Conservation (phyloP, 768 basidiomycete species). For the Lyophyllum shimeji region DNA sequence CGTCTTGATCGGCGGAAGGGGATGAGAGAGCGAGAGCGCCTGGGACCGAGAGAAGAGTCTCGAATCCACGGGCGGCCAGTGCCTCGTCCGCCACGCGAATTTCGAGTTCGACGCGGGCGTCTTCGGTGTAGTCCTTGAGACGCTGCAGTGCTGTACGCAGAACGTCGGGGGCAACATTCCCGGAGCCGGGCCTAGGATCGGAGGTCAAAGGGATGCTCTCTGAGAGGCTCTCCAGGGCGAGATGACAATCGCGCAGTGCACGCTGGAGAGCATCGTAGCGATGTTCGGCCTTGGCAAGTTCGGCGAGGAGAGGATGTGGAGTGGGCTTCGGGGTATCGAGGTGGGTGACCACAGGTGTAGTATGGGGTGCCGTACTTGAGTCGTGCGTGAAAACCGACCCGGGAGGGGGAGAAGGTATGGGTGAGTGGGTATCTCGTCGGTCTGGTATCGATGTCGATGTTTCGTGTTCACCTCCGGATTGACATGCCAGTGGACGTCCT, state of each 20-base stretch:
- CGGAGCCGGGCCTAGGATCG: conserved; percentile 5
- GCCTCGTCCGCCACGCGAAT: conserved; percentile 74
- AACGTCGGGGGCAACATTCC: conserved; percentile 29
- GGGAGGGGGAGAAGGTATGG: neutral
- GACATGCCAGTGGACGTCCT: too few species aligned
- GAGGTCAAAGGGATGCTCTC: conserved; percentile 25
- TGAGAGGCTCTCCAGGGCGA: conserved; percentile 61
- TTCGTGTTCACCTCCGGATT: too few species aligned
- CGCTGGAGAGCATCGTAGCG: conserved; percentile 23
- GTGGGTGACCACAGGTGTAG: neutral
- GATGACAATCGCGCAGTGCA: conserved; percentile 44
- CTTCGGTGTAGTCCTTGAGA: conserved; percentile 74
- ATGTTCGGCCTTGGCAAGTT: conserved; percentile 41
- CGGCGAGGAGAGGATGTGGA: conserved; percentile 40
- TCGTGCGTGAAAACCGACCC: neutral
- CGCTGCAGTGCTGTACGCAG: conserved; percentile 56
- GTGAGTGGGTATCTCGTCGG: neutral
- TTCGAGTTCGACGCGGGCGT: conserved; percentile 80
- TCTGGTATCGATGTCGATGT: neutral
- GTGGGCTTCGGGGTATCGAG: conserved; percentile 10
- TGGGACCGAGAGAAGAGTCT: conserved; percentile 62
- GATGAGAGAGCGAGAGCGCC: conserved; percentile 36
- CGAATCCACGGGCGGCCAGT: conserved; percentile 63
- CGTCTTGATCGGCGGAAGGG: conserved; percentile 9
- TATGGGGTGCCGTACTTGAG: neutral